Evolutionary conservation across 2,329 filamentous ascomycete species (phyloP).

Genomic region (Hawksworthiomyces lignivorus): DNA sequence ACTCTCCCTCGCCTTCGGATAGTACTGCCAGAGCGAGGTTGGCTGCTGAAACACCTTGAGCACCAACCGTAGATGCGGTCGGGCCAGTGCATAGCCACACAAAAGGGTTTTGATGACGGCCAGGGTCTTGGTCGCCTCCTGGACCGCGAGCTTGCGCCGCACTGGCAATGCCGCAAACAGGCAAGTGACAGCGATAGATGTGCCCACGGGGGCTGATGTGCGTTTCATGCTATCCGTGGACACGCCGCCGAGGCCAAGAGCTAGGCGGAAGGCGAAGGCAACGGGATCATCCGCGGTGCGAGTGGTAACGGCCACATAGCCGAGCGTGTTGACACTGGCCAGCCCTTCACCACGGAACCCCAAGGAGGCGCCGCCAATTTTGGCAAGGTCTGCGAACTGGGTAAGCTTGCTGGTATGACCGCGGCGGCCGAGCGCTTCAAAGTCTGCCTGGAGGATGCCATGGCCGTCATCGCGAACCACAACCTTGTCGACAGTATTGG

Average conservation of each 20-base stretch:
- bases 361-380: conserved; percentile 50
- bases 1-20: conserved; percentile 36
- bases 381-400: conserved; percentile 53
- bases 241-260: conserved; percentile 32
- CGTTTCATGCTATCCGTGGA: conserved; percentile 22
- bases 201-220: conserved; percentile 55
- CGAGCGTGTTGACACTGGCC: conserved; percentile 55
- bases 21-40: conserved; percentile 53
- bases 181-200: conserved; percentile 53
- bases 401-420: conserved; percentile 68
- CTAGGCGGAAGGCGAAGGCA: conserved; percentile 42
- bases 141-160: conserved; percentile 49
- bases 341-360: conserved; percentile 72
- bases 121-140: conserved; percentile 49
- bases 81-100: conserved; percentile 57
- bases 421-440: conserved; percentile 52
- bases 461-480: conserved; percentile 68
- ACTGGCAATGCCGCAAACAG: conserved; percentile 58
- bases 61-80: conserved; percentile 52
- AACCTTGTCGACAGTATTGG: conserved; percentile 60
- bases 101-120: conserved; percentile 52
- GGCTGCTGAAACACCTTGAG: conserved; percentile 50
- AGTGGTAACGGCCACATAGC: conserved; percentile 55
- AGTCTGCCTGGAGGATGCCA: conserved; percentile 58
- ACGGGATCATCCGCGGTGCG: conserved; percentile 53